A percentile compares a stretch with the other conserved stretches of the same genome.
These are phyloP conservation scores for Pseudocercospora cruenta DNA, from an alignment of 2,329 filamentous ascomycete genomes.

Conservation along the genomic window DNA sequence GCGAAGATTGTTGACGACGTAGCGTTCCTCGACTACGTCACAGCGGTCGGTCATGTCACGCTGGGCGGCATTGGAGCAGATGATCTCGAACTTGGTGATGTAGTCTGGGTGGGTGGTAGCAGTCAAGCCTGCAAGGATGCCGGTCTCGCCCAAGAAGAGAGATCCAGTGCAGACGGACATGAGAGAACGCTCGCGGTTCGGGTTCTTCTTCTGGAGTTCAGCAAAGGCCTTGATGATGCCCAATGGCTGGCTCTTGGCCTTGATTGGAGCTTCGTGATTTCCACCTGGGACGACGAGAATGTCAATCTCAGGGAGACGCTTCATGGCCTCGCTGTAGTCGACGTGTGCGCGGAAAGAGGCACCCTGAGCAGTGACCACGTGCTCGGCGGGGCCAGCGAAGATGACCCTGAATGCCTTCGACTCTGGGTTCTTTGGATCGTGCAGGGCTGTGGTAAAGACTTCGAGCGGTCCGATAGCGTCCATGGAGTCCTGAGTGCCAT, in stretches of 20 bases:
- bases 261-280: constrained; percentile 64
- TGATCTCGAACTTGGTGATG: constrained; percentile 78
- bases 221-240: constrained; percentile 74
- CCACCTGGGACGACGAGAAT: constrained; percentile 79
- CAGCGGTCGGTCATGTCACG: constrained; percentile 74
- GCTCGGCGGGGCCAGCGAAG: constrained; percentile 51
- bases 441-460: constrained; percentile 58
- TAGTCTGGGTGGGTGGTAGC: constrained; percentile 83
- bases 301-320: constrained; percentile 74
- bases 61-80: constrained; percentile 74
- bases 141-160: constrained; percentile 74
- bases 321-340: constrained; percentile 76
- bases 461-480: constrained; percentile 62
- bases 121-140: constrained; percentile 75
- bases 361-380: constrained; percentile 62
- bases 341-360: constrained; percentile 74
- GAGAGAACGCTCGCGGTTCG: constrained; percentile 77
- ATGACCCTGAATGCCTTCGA: constrained; percentile 60
- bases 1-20: constrained; percentile 88
- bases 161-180: constrained; percentile 79
- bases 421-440: constrained; percentile 57
- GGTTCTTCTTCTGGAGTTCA: constrained; percentile 78
- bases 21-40: constrained; percentile 81
- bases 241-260: constrained; percentile 69
- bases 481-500: constrained; percentile 22